These are phyloP conservation scores for Gossypium schwendimanii DNA, from an alignment of 441 rosid genomes.

Conservation along the genomic window DNA sequence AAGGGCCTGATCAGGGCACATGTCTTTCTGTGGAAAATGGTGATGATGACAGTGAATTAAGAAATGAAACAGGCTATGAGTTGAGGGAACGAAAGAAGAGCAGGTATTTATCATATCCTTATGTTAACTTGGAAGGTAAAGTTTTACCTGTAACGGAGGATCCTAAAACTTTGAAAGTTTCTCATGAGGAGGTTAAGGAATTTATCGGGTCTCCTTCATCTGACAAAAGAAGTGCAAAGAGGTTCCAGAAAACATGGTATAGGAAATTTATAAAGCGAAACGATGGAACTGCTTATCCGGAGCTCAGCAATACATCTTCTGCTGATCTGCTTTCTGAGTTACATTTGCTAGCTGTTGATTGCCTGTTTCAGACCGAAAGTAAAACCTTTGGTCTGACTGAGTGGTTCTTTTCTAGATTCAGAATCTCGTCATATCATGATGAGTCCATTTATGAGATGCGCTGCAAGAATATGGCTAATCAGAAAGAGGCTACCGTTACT, in stretches of 20 bases:
- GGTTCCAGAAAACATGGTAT: slow-evolving; percentile 50
- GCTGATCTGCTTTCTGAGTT: slow-evolving; percentile 54
- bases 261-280: slow-evolving; percentile 36
- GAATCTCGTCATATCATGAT: slow-evolving; percentile 57
- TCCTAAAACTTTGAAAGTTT: slow-evolving; percentile 3
- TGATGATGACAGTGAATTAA: slow-evolving; percentile 6
- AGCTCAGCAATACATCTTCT: slow-evolving; percentile 38
- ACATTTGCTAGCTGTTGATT: slow-evolving; percentile 44
- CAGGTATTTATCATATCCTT: slow-evolving; percentile 64
- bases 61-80: slow-evolving; percentile 27
- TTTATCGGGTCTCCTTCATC: slow-evolving; percentile 39
- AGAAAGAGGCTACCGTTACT: slow-evolving; percentile 25
- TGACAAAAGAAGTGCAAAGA: slow-evolving; percentile 45
- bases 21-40: slow-evolving; percentile 16
- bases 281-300: slow-evolving; percentile 33
- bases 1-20: slow-evolving; percentile 15
- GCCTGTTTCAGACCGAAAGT: slow-evolving; percentile 31
- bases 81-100: slow-evolving; percentile 62
- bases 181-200: slow-evolving; percentile 20
- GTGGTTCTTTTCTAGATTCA: slow-evolving; percentile 76
- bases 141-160: slow-evolving; percentile 25
- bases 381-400: slow-evolving; percentile 35
- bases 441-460: slow-evolving; percentile 50
- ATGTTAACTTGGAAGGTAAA: slow-evolving; percentile 37
- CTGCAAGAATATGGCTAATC: slow-evolving; percentile 41